A percentile compares a stretch with the other conserved stretches of the same genome.
Conservation (phyloP, 148 eudicot species). For the Diospyros kaki region DNA sequence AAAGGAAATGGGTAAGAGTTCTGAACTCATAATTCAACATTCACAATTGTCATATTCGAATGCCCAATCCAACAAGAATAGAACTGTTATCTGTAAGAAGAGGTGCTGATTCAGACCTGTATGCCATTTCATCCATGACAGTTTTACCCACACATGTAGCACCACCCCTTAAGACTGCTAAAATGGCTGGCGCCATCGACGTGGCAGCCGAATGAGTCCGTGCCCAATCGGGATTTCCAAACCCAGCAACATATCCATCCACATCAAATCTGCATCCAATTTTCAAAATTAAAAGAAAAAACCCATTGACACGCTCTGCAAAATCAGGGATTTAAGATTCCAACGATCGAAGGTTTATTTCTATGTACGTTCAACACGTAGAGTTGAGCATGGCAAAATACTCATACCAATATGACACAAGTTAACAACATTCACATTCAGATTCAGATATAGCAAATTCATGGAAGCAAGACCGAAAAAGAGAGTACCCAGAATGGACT, state of each 20-base stretch:
- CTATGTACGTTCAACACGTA: not conserved
- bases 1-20: not conserved
- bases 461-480: not conserved
- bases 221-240: constrained; percentile 83
- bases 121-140: constrained; percentile 98
- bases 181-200: constrained; percentile 63
- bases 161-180: constrained; percentile 57
- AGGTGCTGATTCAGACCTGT: constrained; percentile 39
- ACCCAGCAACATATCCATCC: constrained; percentile 64
- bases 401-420: too few species aligned
- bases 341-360: not conserved
- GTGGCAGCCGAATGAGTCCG: constrained; percentile 66
- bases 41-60: not conserved
- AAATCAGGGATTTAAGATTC: not conserved
- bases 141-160: constrained; percentile 87
- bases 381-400: not conserved
- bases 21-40: not conserved
- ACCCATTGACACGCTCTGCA: not conserved
- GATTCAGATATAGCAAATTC: not conserved
- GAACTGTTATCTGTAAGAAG: not conserved
- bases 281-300: not conserved
- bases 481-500: not conserved
- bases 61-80: not conserved
- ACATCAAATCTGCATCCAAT: constrained; percentile 68
- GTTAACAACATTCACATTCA: too few species aligned